Conservation (phyloP, 805 yeast genomes). For the Starmerella stigmatis region DNA sequence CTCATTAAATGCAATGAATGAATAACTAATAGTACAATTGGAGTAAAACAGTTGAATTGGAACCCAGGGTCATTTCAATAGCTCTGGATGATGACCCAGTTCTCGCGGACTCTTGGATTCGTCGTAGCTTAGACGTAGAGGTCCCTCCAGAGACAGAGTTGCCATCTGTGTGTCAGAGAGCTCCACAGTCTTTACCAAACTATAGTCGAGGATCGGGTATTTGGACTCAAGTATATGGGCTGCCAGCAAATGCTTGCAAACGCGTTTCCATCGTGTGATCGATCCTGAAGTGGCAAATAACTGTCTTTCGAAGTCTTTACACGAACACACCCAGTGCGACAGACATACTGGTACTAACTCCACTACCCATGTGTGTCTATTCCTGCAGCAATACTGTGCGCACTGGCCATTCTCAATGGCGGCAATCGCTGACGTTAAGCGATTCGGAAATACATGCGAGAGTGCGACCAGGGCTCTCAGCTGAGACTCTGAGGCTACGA, state of each 20-base stretch:
- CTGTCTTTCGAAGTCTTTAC: slow-evolving; percentile 13
- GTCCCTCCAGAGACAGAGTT: neutral
- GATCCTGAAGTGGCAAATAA: neutral
- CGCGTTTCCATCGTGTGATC: slow-evolving; percentile 8
- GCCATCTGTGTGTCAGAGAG: neutral
- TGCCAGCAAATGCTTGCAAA: slow-evolving; percentile 23
- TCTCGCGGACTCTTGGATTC: neutral
- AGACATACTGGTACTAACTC: slow-evolving; percentile 12
- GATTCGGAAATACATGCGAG: slow-evolving; percentile 19
- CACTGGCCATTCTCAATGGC: slow-evolving; percentile 19
- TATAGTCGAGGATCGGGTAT: slow-evolving; percentile 11
- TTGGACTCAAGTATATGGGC: slow-evolving; percentile 10
- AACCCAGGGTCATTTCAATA: too few species aligned
- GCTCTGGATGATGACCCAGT: too few species aligned
- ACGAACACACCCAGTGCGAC: slow-evolving; percentile 21
- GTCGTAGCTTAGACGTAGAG: neutral
- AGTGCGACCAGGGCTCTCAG: slow-evolving; percentile 17
- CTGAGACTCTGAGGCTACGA: slow-evolving; percentile 14
- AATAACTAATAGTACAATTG: too few species aligned
- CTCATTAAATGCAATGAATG: too few species aligned
- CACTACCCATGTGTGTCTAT: neutral
- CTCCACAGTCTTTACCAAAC: neutral
- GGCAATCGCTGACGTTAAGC: slow-evolving; percentile 21
- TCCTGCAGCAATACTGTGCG: neutral
- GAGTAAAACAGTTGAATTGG: too few species aligned